Base-by-base conservation (phyloP, 805 yeast species). In the Pichia cabralensis region DNA sequence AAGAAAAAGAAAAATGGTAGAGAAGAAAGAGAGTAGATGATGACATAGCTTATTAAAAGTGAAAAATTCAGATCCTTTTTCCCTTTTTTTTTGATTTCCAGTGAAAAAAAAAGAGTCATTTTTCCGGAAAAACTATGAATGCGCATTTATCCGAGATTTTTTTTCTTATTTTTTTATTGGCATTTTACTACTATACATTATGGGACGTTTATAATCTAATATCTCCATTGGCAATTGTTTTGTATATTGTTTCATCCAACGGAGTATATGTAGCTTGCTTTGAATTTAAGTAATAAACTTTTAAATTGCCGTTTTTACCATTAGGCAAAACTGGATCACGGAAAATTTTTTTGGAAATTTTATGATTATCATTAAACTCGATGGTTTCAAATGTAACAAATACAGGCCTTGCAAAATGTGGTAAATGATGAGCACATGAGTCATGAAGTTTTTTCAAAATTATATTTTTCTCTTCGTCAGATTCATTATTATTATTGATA, bases 381-480 rank as follows among this genome's bases (percentile, higher is more conserved):
- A 86, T 77, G 22, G 61, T 53, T 26, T 74, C 78, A 49, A 85
- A 70, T 53, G 85, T 81, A 34, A 85, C 58, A 51, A 88, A 85
- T 25, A 79, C 67, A 0, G 97, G 97, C 23, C 84, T 65, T 0
- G 96, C 94, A 59, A 82, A 88, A 47, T 70, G 75, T 17, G 96
- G 96, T 40, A 88, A 65, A 22, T 70, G 63, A 19, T 53, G 43
- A 30, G 44, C 49, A 22, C 68, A 52, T 29, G 55, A 50, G 20
- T 42, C 27, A 8, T 69, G 60, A 26, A 74, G 41, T 10, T 55
- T 55, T 6, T 58, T 46, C 31, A 76, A 55, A 3, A 74, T 50
- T 11, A 49, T 43, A 9, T 41, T 39, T 11, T n/a, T 22, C 9
- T 56, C 62, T 6, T 22, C 33, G 13, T 43, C 44, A 8, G 46